Base-by-base conservation (phyloP, 2,329 filamentous ascomycete genomes). In the Dryadomyces quercus-mongolicae region DNA sequence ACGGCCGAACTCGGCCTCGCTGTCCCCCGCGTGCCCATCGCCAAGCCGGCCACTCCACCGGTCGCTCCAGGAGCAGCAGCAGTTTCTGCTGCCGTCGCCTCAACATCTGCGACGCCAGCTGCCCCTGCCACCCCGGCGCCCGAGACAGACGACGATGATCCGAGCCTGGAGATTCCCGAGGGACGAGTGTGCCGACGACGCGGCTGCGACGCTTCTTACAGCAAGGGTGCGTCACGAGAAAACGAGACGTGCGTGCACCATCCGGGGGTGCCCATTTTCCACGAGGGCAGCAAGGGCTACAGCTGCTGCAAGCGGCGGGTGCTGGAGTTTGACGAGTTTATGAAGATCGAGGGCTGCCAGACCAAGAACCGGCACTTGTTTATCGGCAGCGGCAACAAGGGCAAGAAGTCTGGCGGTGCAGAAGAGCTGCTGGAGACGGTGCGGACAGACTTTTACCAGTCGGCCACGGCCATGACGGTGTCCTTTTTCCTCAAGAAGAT, bases 401-500 rank as follows among this genome's bases (percentile, higher is more conserved):
- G 15, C 40, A 76, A 61, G 71, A 67, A 56, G 67, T 54, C 18
- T 60, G 16, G 62, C 65, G 43, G 65, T 68, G 80, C 77, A 1
- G 88, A 95, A 70, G 89, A 95, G 70, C 74, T 86, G 62, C 70
- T 95, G 44, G 82, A 89, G 46, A 84, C 81, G 3, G 86, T 95
- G 58, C 80, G 85, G 57, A 82, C 86, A 65, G 93, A 98, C 70
- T 98, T 92, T 71, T 98, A 98, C 71, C 93, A 98, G 70, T 97
- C 93, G 1, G 75, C 85, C 2, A 80, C 81, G 13, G 83, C 82
- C 15, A 88, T 97, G 55, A 95, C 94, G 60, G 91, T 87, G 2
- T 93, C 88, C 9, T 85, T 96, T 61, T 98, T 95, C 72, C 77
- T 97, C 54, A 98, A 97, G 76, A 97, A 97, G 74, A 95, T 98